These are phyloP conservation scores for Murraya koenigii DNA, from an alignment of 345 rosid species.

Conservation along the genomic window DNA sequence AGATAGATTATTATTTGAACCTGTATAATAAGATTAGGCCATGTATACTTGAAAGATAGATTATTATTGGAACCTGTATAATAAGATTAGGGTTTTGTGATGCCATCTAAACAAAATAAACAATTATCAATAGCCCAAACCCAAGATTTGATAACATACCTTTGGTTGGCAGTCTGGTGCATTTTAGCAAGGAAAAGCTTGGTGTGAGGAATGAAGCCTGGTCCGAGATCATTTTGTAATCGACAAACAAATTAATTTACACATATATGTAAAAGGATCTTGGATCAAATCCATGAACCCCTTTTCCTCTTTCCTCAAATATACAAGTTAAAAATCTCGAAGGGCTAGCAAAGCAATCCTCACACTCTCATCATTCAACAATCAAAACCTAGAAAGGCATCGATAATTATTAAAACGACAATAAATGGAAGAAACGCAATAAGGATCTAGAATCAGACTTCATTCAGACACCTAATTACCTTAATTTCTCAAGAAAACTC, in stretches of 20 bases:
- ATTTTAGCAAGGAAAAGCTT: constrained; percentile 29
- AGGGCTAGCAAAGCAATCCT: background rate
- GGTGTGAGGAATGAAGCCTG: constrained; percentile 90
- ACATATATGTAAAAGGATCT: background rate
- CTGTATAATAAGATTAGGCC: background rate
- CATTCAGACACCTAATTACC: constrained; percentile 41
- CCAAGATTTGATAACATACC: constrained; percentile 11
- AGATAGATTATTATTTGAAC: background rate
- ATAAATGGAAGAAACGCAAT: background rate
- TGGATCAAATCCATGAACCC: background rate
- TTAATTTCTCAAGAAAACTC: constrained; percentile 13
- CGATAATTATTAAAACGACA: background rate
- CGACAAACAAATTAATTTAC: background rate
- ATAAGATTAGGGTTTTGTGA: background rate
- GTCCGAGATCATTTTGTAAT: constrained; percentile 55
- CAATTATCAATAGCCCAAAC: too few species aligned
- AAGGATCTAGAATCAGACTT: constrained; percentile 48
- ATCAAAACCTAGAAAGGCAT: background rate
- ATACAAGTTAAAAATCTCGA: background rate
- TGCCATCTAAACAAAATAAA: background rate
- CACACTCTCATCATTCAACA: background rate
- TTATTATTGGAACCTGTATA: background rate
- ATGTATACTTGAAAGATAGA: background rate
- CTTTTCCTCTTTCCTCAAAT: background rate
- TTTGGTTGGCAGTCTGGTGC: background rate